Percentiles rank a stretch among this genome's conserved stretches.
phyloP scores from a whole-genome alignment of 768 basidiomycete genomes.

The Phylloporus sp. region DNA sequence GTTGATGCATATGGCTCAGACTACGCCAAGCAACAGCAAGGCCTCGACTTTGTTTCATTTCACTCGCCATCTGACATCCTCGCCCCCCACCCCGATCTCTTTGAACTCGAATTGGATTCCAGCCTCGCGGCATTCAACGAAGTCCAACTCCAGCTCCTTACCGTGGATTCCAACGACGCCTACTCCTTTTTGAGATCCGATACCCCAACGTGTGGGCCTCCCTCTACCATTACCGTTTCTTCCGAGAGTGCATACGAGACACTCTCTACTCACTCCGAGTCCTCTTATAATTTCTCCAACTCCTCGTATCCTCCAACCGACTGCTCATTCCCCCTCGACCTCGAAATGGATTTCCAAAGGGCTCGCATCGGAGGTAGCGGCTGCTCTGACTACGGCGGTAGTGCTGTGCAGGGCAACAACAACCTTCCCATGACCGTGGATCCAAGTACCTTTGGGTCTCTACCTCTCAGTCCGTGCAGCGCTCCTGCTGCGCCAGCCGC shows the following conservation, averaged over 20 bases:
- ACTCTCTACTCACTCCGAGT: slow-evolving; percentile 63
- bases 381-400: slow-evolving; percentile 51
- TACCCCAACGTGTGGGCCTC: slow-evolving; percentile 64
- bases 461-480: slow-evolving; percentile 56
- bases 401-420: slow-evolving; percentile 35
- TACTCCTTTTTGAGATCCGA: slow-evolving; percentile 63
- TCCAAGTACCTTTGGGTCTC: slow-evolving; percentile 54
- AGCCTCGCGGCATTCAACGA: slow-evolving; percentile 66
- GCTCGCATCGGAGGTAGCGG: slow-evolving; percentile 49
- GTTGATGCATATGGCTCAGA: slow-evolving; percentile 35
- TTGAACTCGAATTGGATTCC: slow-evolving; percentile 78
- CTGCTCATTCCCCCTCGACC: slow-evolving; percentile 59
- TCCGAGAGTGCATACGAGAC: slow-evolving; percentile 75
- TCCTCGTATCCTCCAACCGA: slow-evolving; percentile 48
- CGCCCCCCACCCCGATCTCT: slow-evolving; percentile 76
- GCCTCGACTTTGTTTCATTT: slow-evolving; percentile 67
- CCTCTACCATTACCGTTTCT: slow-evolving; percentile 74
- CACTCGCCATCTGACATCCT: slow-evolving; percentile 65
- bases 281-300: slow-evolving; percentile 61
- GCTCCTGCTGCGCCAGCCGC: slow-evolving; percentile 36
- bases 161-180: slow-evolving; percentile 61
- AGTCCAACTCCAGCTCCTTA: slow-evolving; percentile 56
- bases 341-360: slow-evolving; percentile 70
- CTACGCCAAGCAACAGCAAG: slow-evolving; percentile 39
- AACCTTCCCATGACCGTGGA: slow-evolving; percentile 43